Conservation (phyloP, 2,329 filamentous ascomycete genomes). For the Talaromyces atroroseus region DNA sequence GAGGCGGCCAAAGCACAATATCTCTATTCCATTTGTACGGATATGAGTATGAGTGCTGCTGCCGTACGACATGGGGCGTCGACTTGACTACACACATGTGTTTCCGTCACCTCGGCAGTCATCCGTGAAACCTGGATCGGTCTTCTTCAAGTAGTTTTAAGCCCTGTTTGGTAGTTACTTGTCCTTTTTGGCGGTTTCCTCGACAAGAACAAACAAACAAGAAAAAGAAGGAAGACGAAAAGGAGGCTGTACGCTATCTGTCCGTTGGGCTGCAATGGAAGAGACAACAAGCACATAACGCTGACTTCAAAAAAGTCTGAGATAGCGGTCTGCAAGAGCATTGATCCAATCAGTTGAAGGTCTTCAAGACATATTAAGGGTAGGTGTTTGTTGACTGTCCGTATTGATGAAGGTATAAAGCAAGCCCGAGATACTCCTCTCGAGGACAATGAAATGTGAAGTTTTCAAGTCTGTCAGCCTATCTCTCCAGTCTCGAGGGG, state of each 20-base stretch:
- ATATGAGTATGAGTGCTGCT: not conserved
- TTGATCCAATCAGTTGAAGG: not conserved
- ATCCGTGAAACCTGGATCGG: not conserved
- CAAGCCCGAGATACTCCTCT: not conserved
- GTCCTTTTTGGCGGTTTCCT: not conserved
- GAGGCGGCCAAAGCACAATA: not conserved
- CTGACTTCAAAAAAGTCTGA: not conserved
- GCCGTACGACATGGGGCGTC: not conserved
- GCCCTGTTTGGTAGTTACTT: not conserved
- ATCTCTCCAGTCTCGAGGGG: not conserved
- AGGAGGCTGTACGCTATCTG: not conserved
- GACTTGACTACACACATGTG: not conserved
- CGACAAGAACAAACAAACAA: not conserved
- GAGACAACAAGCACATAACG: not conserved
- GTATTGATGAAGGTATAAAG: not conserved
- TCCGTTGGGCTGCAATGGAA: conserved; percentile 4
- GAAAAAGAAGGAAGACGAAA: not conserved
- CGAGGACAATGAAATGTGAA: not conserved
- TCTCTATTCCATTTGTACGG: not conserved
- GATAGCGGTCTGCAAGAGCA: not conserved
- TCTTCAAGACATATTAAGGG: not conserved
- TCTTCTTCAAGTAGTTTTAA: not conserved
- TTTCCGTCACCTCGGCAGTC: not conserved
- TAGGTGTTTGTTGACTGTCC: not conserved
- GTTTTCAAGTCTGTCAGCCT: not conserved